Base-by-base conservation (phyloP, 2,329 filamentous ascomycete genomes). In the Cordyceps pruinosa region DNA sequence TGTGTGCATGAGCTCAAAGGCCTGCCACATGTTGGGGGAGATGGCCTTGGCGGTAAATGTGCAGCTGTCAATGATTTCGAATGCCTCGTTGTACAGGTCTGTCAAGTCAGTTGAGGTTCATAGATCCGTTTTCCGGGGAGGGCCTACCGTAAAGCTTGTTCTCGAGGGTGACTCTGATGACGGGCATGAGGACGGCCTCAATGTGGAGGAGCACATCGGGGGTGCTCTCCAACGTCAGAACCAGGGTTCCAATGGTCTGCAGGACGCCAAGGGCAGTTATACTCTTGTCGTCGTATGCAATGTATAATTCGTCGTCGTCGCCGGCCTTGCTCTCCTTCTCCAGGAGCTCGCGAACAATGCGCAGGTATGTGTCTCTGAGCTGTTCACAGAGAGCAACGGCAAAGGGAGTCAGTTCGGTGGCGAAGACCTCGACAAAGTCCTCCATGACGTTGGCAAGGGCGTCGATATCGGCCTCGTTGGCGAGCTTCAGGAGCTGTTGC, bases 51-150 rank as follows among this genome's bases (percentile, higher is more conserved):
- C 93, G 12, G 94, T 90, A 70, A 97, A 99, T 8, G 94, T 99
- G 79, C 94, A 99, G 79, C 91, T 97, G 72, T 99, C 94, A 65
- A 99, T 96, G 66, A 99, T 99, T 74, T 99, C 94, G 65, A 99
- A 99, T 5, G 97, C 85, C 70, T 99, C 94, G 70, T 97, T 99
- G 73, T 97, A 99, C 23, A 99, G 77, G 72, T 99, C 88, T 88
- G 52, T 7, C n/a, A 13, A 5, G 50, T 39, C 12, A 17, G 19
- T n/a, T n/a, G n/a, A n/a, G 8, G 28, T 25, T 6, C 12, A 15
- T 13, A 9, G 21, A 25, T 10, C 6, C 21, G 1, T 12, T 23
- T 13, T 10, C 13, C 9, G 10, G 17, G 6, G 15, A 66, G n/a
- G n/a, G n/a, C 77, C 64, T 77, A 87, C 85, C 90, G 69, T 96